Conservation (phyloP, 2,329 filamentous ascomycete genomes). For the Neonectria sp. region DNA sequence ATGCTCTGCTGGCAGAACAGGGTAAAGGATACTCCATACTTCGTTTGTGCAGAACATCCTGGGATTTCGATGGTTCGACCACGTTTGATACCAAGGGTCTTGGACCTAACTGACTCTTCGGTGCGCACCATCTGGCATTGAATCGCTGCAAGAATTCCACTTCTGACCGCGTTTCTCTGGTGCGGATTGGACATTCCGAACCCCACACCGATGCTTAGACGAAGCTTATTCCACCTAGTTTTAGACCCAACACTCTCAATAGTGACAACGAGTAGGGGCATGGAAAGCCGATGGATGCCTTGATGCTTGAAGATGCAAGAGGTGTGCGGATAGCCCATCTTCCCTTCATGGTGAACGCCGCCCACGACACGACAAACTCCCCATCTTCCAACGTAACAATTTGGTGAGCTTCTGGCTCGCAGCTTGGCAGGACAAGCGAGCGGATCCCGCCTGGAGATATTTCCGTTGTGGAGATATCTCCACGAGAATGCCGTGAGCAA, state of each 20-base stretch:
- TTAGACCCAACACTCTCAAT: neutral
- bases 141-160: neutral
- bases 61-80: neutral
- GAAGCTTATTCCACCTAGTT: neutral
- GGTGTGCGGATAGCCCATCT: neutral
- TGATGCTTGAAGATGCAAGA: neutral
- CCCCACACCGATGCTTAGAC: neutral
- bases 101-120: neutral
- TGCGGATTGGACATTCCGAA: neutral
- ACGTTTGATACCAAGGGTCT: neutral
- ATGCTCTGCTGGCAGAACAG: neutral
- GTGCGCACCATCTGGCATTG: neutral
- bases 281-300: neutral
- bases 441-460: neutral
- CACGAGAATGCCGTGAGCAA: slow-evolving; percentile 6
- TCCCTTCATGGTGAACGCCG: neutral
- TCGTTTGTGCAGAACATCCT: neutral
- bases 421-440: neutral
- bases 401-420: neutral
- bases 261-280: neutral
- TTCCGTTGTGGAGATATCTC: neutral
- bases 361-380: too few species aligned
- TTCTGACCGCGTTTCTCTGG: neutral
- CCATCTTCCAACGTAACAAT: neutral
- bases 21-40: neutral